Evolutionary conservation across 345 rosid species (phyloP), one percentile per base, ranked within the genome.

Genomic region (Capsella bursapastoris): DNA sequence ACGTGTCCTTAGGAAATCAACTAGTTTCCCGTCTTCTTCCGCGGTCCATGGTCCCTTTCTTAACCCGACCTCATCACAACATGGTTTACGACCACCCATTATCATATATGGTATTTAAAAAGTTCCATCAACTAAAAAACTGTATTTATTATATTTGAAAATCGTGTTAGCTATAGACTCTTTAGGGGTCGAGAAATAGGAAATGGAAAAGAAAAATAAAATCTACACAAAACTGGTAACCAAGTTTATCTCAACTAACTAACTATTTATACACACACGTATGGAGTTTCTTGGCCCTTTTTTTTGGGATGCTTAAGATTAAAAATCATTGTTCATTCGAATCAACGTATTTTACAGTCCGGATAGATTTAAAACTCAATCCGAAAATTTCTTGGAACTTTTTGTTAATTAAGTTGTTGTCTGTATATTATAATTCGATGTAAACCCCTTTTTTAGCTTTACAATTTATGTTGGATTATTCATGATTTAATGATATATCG

Each of bases 31-130:
- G 83, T 89, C 92, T 65, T 89, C 96, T 35, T 87, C 92, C 1
- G 83, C 87, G 0, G 92, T 84, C 96, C 96, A 89, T 3, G 96
- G 92, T 7, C 92, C 96, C 50, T 87, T 89, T 85, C 84, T 89
- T 63, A 89, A 82, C 6, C 88, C 89, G 7, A 84, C 73, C 72
- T 84, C 86, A 85, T 89, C 89, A 62, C 89, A 87, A 64, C 90
- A 87, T 44, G 89, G 92, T 70, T 85, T 86, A 70, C 80, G 80
- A 80, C 91, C 85, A 0, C 86, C 91, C 91, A 87, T 48, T 3
- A n/a, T 15, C 64, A 34, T 57, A 4, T 34, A 15, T 16, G 9
- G 22, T 58, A 2, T 58, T 16, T 0, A 15, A 8, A 3, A 9
- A 2, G 43, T 10, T 10, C 4, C 3, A 45, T 44, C 5, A 9